phyloP scores from a whole-genome alignment of 2,329 filamentous ascomycete genomes.

The Diaporthe sp. region DNA sequence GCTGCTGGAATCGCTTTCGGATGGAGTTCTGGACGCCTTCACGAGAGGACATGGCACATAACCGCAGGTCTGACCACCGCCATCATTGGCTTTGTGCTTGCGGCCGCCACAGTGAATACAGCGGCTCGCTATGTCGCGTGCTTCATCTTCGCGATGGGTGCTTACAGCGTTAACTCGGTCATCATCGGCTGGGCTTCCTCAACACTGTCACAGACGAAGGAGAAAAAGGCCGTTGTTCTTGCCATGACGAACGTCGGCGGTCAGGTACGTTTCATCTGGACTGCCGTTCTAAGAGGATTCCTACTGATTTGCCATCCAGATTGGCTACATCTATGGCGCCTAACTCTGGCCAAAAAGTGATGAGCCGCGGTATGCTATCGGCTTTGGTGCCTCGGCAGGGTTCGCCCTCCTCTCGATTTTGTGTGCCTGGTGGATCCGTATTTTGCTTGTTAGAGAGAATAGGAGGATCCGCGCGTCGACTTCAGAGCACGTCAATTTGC shows the following conservation, averaged over 20 bases:
- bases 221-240: conserved; percentile 56
- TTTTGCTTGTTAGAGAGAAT: conserved; percentile 12
- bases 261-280: background rate
- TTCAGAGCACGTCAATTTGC: conserved; percentile 18
- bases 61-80: conserved; percentile 54
- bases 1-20: conserved; percentile 57
- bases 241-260: conserved; percentile 53
- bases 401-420: conserved; percentile 22
- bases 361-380: conserved; percentile 44
- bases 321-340: conserved; percentile 54
- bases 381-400: conserved; percentile 26
- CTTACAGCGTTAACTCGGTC: conserved; percentile 57
- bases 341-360: conserved; percentile 55
- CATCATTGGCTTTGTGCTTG: conserved; percentile 55
- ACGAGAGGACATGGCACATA: conserved; percentile 58
- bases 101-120: conserved; percentile 48
- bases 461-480: conserved; percentile 4
- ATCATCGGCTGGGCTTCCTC: conserved; percentile 58
- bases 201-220: conserved; percentile 57
- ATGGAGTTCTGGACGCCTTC: conserved; percentile 58
- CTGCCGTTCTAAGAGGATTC: too few species aligned
- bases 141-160: conserved; percentile 53
- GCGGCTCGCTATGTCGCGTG: conserved; percentile 51
- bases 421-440: conserved; percentile 26
- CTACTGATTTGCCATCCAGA: conserved; percentile 43